phyloP scores from a whole-genome alignment of 129 eudicot genomes.

The Flaveria sonorensis region DNA sequence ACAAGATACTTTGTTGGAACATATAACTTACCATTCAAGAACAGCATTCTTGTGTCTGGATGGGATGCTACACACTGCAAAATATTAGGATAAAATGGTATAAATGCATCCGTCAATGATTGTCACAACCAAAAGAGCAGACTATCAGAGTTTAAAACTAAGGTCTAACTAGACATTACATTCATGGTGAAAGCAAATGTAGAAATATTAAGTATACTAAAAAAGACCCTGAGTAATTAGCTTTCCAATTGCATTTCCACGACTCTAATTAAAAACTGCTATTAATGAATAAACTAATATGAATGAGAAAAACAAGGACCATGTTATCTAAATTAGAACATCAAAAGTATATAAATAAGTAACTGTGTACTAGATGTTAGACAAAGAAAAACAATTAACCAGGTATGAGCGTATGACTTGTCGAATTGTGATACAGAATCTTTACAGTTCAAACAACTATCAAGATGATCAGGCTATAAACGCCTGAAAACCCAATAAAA shows the following conservation, averaged over 20 bases:
- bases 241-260: not conserved
- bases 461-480: slow-evolving; percentile 9
- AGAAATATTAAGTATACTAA: not conserved
- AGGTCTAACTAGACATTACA: not conserved
- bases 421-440: slow-evolving; percentile 7
- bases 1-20: not conserved
- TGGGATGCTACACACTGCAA: slow-evolving; percentile 27
- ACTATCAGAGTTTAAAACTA: not conserved
- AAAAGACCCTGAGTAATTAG: not conserved
- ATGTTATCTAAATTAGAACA: not conserved
- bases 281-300: not conserved
- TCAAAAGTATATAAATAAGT: not conserved
- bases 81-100: slow-evolving; percentile 1
- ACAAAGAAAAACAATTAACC: not conserved
- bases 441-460: slow-evolving; percentile 3
- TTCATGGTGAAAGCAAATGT: slow-evolving; percentile 3
- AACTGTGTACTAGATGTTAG: not conserved
- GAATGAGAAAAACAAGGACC: not conserved
- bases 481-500: not conserved
- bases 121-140: not conserved
- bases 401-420: not conserved
- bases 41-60: slow-evolving; percentile 26
- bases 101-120: not conserved
- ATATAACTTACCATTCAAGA: slow-evolving; percentile 19
- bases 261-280: not conserved